Percentiles rank a stretch among this genome's conserved stretches.
These are phyloP conservation scores for Candida tallmaniae DNA, from an alignment of 805 yeast species.

Conservation along the genomic window DNA sequence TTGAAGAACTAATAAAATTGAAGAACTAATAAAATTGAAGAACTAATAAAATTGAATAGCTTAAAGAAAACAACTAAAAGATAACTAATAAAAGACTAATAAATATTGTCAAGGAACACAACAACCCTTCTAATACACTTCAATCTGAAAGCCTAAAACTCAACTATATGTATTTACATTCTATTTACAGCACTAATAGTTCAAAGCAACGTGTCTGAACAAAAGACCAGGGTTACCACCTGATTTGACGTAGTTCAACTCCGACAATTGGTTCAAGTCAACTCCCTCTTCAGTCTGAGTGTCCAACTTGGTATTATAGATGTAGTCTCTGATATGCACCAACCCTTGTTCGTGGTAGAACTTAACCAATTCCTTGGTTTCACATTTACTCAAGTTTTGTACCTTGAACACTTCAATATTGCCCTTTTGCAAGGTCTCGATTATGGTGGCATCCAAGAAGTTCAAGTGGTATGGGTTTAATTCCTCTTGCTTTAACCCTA, in stretches of 20 bases:
- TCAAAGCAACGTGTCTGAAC: slow-evolving; percentile 26
- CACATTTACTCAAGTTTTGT: slow-evolving; percentile 24
- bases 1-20: too few species aligned
- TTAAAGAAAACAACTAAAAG: too few species aligned
- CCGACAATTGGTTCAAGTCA: slow-evolving; percentile 20
- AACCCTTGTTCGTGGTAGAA: slow-evolving; percentile 31
- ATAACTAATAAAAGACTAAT: too few species aligned
- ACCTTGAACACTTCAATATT: slow-evolving; percentile 26
- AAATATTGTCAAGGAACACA: too few species aligned
- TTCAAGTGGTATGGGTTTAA: slow-evolving; percentile 51
- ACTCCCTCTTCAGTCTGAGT: slow-evolving; percentile 1
- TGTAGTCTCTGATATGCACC: slow-evolving; percentile 30
- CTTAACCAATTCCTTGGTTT: slow-evolving; percentile 25
- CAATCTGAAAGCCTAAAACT: too few species aligned
- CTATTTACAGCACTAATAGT: slow-evolving; percentile 17
- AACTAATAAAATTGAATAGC: too few species aligned
- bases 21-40: too few species aligned
- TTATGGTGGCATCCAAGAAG: slow-evolving; percentile 51
- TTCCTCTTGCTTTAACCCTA: slow-evolving; percentile 49
- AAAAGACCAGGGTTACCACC: slow-evolving; percentile 38
- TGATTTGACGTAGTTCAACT: slow-evolving; percentile 28
- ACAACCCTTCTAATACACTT: too few species aligned
- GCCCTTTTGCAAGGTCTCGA: slow-evolving; percentile 40
- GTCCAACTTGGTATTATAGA: slow-evolving; percentile 16
- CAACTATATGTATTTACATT: too few species aligned